Evolutionary conservation across 2,329 filamentous ascomycete genomes (phyloP), one percentile per base, ranked within the genome.

Genomic region (Beauveria sp.): DNA sequence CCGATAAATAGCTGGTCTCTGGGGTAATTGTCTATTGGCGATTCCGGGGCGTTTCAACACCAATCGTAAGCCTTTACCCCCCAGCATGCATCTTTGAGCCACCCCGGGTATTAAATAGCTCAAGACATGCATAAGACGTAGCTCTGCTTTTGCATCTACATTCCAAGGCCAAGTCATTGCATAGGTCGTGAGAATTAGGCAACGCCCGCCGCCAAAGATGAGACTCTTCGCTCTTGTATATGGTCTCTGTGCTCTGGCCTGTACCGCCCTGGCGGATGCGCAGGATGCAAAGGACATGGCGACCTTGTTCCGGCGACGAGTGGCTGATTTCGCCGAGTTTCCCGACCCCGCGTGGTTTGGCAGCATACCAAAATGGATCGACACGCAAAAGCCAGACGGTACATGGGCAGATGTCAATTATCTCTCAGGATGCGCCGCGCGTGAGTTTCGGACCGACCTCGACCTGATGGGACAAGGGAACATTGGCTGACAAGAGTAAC

Each of bases 361-460:
- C 26, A 63, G 63, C 14, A 61, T 67, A 8, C 43, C 53, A 5
- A 50, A 55, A 3, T 68, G 66, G 66, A 46, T 68, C 30, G 60
- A 58, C 5, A 56, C 63, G 2, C 66, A 68, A 52, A 63, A 61
- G 46, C 37, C n/a, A 9, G 64, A 68, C 30, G 66, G 66, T 7
- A 67, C 66, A 5, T 68, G 66, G 66, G 43, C 59, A 9, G 66
- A 68, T 40, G 65, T 68, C 50, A 66, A 67, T 41, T 68, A 67
- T 41, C 41, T 61, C 18, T 66, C 65, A 10, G 66, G 66, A 44
- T 67, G 66, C 47, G 12, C 63, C 22, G 66, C 66, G 20, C 63
- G 66, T 64, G 14, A 61, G 66, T 64, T 7, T 40, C 7, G 2
- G 0, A 16, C 24, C 7, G 9, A 24, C 50, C 16, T 47, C 10